Evolutionary conservation across 305 asterid genomes (phyloP).

Genomic region (Plantago coronopus): DNA sequence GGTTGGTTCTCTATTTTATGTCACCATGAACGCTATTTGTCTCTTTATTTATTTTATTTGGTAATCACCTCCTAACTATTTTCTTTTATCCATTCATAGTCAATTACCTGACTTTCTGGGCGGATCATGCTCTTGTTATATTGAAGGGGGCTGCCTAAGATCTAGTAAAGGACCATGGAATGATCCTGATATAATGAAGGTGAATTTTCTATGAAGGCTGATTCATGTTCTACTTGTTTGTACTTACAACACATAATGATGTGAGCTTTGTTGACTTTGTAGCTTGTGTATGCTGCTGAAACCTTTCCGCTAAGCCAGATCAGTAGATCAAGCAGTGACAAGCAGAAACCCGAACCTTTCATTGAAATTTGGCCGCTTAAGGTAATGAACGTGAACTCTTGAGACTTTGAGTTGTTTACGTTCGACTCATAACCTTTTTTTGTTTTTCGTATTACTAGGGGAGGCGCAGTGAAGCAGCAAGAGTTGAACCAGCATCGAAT

Average conservation of each 20-base stretch:
- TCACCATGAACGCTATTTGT: slow-evolving; percentile 17
- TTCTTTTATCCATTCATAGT: slow-evolving; percentile 38
- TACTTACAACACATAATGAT: not conserved
- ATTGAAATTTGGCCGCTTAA: slow-evolving; percentile 45
- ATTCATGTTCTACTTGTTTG: slow-evolving; percentile 7
- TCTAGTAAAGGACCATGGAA: slow-evolving; percentile 96
- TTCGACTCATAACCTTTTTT: slow-evolving; percentile 21
- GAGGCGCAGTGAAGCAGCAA: slow-evolving; percentile 42
- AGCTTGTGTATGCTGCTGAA: slow-evolving; percentile 65
- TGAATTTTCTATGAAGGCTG: slow-evolving; percentile 20
- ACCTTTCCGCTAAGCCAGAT: slow-evolving; percentile 49
- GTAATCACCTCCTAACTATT: slow-evolving; percentile 23
- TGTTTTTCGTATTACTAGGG: slow-evolving; percentile 44
- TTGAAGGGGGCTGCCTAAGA: slow-evolving; percentile 90
- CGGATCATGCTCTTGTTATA: slow-evolving; percentile 76
- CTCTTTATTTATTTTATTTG: not conserved
- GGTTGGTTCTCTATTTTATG: slow-evolving; percentile 40
- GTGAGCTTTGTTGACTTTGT: slow-evolving; percentile 24
- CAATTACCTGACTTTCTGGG: slow-evolving; percentile 95
- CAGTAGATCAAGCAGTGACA: slow-evolving; percentile 41
- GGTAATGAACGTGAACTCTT: slow-evolving; percentile 31
- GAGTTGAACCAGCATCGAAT: slow-evolving; percentile 52
- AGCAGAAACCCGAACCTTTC: slow-evolving; percentile 43
- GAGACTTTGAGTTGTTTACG: slow-evolving; percentile 15
- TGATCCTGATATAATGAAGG: slow-evolving; percentile 91